Base-by-base conservation (phyloP, 2,329 filamentous ascomycete species). In the Akanthomyces muscarius region DNA sequence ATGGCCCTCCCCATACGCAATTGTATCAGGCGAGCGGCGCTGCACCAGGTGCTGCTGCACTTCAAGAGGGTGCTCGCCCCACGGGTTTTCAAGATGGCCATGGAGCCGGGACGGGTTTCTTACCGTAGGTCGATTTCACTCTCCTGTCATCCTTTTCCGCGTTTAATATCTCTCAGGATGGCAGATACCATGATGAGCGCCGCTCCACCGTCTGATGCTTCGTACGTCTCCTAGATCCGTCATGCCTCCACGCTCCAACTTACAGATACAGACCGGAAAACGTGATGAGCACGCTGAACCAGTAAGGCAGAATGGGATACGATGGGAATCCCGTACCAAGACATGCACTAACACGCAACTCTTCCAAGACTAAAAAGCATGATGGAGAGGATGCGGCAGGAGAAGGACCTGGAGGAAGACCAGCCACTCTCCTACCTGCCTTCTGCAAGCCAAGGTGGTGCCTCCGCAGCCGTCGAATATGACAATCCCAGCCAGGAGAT, bases 301-400 rank as follows among this genome's bases (percentile, higher is more conserved):
- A 47, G 44, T 47, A 47, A 47, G 44, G 18, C 44, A 47, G 23
- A 21, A 18, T n/a, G 23, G 21, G n/a, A 47, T 47, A 47, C 44
- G 38, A 42, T 42, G 38, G 38, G 38, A 42, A 13, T 42, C 11
- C 16, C 38, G 38, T 42, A 6, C 38, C 38, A 13, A 5, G 30
- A 33, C 30, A 52, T 52, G 36, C 28, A 36, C 48, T 52, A 52
- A 52, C 30, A 18, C 48, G 48, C 25, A n/a, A 47, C 10, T 52
- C 25, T 52, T 33, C 25, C 7, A 52, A 52, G 48, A 52, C 48
- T 52, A 14, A 52, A 52, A 52, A 5, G 30, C 28, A 52, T 52
- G 48, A 52, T 52, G 16, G 48, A 52, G 48, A 52, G 48, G 25
- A 52, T 52, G 25, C 48, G 48, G 44, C 44, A 47, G 25, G 48